These are phyloP conservation scores for Tephrocybe sp. DNA, from an alignment of 768 basidiomycete species.

Conservation along the genomic window DNA sequence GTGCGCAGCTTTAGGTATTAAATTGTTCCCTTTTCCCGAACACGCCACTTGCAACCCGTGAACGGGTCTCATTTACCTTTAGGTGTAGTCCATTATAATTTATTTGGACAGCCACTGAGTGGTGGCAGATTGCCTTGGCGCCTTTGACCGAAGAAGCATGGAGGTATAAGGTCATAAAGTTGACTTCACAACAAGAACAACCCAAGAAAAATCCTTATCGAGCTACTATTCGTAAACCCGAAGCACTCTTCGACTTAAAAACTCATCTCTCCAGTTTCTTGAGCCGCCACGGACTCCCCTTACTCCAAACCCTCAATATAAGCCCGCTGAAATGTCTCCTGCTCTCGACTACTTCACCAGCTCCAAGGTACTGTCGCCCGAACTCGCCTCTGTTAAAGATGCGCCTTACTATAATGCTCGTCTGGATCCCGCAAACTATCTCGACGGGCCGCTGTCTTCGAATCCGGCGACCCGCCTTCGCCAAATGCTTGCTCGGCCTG, in stretches of 20 bases:
- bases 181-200: not conserved
- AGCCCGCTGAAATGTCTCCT: conserved; percentile 16
- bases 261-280: not conserved
- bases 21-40: no score
- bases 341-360: conserved; percentile 22
- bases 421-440: conserved; percentile 65
- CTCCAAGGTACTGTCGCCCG: conserved; percentile 6
- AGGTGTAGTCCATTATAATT: not conserved
- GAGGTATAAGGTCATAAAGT: not conserved
- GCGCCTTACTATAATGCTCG: conserved; percentile 63
- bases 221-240: not conserved
- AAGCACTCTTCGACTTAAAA: conserved; percentile 3
- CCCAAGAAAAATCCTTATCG: not conserved
- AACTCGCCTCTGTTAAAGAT: conserved; percentile 4
- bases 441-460: conserved; percentile 66
- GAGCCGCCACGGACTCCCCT: not conserved
- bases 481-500: conserved; percentile 68
- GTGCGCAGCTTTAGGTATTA: no score
- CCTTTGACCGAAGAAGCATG: conserved; percentile 12
- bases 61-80: not conserved
- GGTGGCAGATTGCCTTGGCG: conserved; percentile 10
- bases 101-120: not conserved
- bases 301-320: not conserved
- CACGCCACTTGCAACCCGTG: no score
- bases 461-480: conserved; percentile 74